Evolutionary conservation across 2,329 filamentous ascomycete species (phyloP), one percentile per base, ranked within the genome.

Genomic region (Gaeumannomyces sp.): DNA sequence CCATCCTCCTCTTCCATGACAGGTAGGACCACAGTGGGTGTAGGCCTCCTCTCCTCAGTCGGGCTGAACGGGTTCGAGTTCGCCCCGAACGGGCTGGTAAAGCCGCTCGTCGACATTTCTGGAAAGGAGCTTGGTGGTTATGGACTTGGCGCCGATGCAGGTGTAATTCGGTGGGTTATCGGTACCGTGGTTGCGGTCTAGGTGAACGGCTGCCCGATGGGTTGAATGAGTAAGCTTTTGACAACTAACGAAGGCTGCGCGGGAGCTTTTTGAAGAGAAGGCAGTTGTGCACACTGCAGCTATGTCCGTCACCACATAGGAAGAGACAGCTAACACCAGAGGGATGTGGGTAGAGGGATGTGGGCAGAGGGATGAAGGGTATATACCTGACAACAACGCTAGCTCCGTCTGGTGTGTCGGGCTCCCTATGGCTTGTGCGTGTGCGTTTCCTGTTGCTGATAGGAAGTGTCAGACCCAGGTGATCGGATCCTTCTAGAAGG

Each of bases 1-100:
- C 86, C 87, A 75, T 94, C 91, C 64, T 96, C 92, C 72, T 96
- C 92, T 77, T 96, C 92, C 66, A 94, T 87, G 67, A 91, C 85
- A 68, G 78, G 75, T 65, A 81, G 78, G 76, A 83, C 81, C 59
- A 72, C 67, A 35, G 71, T 68, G 62, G 76, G 71, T 73, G 75
- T 50, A 1, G 33, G 33, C 60, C 65, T 62, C 35, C 59, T 64
- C 22, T 65, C 71, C 78, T 74, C 80, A 68, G 81, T 78, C 68
- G 78, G 79, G 66, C 89, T 89, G 71, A 93, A 93, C 50, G 91
- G 91, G 77, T 93, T 95, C 76, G 81, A 82, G 70, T 86, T 85
- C 63, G 81, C 80, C 76, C 84, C 85, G 69, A 88, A 86, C 61
- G 88, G 85, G 76, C 91, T 92, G 66, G 89, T 90, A 77, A 96